These are phyloP conservation scores for Paramecium caudatum DNA, from an alignment of 73 alveolate species.

Conservation along the genomic window DNA sequence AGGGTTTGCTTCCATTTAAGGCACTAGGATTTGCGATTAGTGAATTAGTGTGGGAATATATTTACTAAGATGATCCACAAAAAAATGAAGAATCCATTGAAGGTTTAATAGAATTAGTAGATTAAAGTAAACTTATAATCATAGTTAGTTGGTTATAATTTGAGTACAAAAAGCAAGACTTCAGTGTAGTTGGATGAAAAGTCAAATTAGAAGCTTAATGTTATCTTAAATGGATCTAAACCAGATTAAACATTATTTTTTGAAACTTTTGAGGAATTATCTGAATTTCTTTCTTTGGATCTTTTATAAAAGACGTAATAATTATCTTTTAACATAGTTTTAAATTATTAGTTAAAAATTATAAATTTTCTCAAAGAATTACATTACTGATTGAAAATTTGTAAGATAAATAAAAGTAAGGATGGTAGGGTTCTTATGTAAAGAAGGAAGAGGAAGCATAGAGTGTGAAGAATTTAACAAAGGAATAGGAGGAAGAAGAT, in stretches of 20 bases:
- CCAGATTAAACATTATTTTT: no score
- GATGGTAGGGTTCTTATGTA: constrained; percentile 2
- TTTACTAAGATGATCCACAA: neutral
- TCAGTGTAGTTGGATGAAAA: no score
- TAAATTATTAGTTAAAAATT: no score
- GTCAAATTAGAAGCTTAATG: no score
- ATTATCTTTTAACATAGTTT: no score
- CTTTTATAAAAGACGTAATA: no score
- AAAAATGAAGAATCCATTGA: neutral
- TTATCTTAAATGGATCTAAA: no score
- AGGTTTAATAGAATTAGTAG: constrained; percentile 17
- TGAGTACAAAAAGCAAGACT: no score
- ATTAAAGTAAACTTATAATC: neutral
- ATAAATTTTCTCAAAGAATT: constrained; percentile 16
- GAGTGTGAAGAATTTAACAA: neutral
- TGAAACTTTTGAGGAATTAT: no score
- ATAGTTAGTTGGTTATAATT: neutral
- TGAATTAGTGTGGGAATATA: neutral
- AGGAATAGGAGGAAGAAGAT: constrained; percentile 8
- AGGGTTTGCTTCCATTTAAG: neutral
- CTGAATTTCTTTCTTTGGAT: no score
- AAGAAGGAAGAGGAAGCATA: constrained; percentile 12
- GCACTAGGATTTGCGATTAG: neutral
- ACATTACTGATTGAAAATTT: constrained; percentile 28
- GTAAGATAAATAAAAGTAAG: neutral